Percentiles rank a stretch among this genome's conserved stretches.
phyloP scores from a whole-genome alignment of 805 yeast species.

The Cyberlindnera suaveolens region DNA sequence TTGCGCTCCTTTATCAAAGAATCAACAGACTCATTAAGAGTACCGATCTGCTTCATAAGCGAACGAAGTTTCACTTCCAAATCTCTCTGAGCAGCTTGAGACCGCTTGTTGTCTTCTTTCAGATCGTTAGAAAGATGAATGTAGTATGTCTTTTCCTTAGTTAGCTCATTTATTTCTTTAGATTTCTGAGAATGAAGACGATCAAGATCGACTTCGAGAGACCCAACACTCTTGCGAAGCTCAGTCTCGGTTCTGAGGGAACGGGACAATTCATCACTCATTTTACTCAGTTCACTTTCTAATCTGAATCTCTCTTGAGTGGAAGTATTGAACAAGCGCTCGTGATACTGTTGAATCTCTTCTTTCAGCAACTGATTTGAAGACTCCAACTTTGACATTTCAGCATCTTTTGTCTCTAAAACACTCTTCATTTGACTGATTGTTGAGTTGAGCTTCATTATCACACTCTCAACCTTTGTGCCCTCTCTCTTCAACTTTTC shows the following conservation, averaged over 20 bases:
- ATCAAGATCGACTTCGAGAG: slow-evolving; percentile 53
- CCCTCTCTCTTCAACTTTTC: slow-evolving; percentile 46
- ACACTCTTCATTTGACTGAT: slow-evolving; percentile 48
- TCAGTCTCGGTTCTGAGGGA: slow-evolving; percentile 61
- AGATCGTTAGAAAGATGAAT: slow-evolving; percentile 34
- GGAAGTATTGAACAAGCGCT: slow-evolving; percentile 33
- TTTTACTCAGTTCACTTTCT: slow-evolving; percentile 43
- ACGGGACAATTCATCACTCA: slow-evolving; percentile 47
- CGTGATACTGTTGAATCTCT: slow-evolving; percentile 47
- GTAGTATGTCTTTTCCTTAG: slow-evolving; percentile 37
- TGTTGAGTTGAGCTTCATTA: slow-evolving; percentile 45
- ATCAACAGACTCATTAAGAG: slow-evolving; percentile 52
- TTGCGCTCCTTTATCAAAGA: slow-evolving; percentile 61
- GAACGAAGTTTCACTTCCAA: slow-evolving; percentile 39
- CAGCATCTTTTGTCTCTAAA: slow-evolving; percentile 51
- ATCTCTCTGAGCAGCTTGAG: slow-evolving; percentile 37
- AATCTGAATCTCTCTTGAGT: slow-evolving; percentile 36
- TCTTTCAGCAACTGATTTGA: slow-evolving; percentile 47
- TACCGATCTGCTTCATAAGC: slow-evolving; percentile 45
- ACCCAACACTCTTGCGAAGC: slow-evolving; percentile 56
- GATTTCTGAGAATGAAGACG: slow-evolving; percentile 37
- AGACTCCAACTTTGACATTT: slow-evolving; percentile 43
- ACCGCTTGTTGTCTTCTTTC: slow-evolving; percentile 37
- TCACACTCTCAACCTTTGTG: slow-evolving; percentile 43
- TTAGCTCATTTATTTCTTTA: slow-evolving; percentile 31